Base-by-base conservation (phyloP, 345 rosid genomes). In the Orychophragmus violaceus region DNA sequence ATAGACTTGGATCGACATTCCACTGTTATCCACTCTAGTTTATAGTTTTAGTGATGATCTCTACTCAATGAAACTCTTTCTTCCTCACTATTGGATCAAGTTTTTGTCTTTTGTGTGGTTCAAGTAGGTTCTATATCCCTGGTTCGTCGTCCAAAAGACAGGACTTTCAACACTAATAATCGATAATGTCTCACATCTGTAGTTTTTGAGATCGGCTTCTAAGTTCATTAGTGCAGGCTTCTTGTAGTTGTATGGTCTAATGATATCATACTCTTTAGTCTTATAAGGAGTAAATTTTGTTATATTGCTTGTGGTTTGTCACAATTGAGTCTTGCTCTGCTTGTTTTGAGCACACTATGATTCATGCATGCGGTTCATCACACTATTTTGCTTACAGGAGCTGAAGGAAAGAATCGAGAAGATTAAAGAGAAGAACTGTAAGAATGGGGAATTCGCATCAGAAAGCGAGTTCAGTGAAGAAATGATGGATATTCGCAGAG, bases 401-500 rank as follows among this genome's bases (percentile, higher is more conserved):
- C 57, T 89, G 79, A 92, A 92, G 73, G 95, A 75, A 75, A 79
- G 90, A 83, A 91, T 91, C 28, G 83, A 89, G 64, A 60, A 23
- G 64, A 71, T 85, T 4, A 89, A 83, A 67, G 93, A 78, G 63
- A 82, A 63, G 64, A 84, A 82, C 19, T 72, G 78, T 35, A 77
- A 27, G 25, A 78, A 80, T 62, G 95, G 89, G 36, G 78, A 71
- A 28, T 76, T 81, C 35, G 59, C 87, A 42, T 83, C 90, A 36
- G 86, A 82, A 45, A 79, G 88, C 51, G 89, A 87, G 62, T 87
- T 85, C 71, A 84, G 93, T 25, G 93, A 87, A 71, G 96, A 89
- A 74, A 87, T 84, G 89, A 92, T 92, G 98, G 93, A 85, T 39
- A 89, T 89, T 48, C 98, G 95, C 24, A 87, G 77, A 81, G 95